phyloP scores from a whole-genome alignment of 2,329 filamentous ascomycete genomes.

The Colletotrichum sp. region DNA sequence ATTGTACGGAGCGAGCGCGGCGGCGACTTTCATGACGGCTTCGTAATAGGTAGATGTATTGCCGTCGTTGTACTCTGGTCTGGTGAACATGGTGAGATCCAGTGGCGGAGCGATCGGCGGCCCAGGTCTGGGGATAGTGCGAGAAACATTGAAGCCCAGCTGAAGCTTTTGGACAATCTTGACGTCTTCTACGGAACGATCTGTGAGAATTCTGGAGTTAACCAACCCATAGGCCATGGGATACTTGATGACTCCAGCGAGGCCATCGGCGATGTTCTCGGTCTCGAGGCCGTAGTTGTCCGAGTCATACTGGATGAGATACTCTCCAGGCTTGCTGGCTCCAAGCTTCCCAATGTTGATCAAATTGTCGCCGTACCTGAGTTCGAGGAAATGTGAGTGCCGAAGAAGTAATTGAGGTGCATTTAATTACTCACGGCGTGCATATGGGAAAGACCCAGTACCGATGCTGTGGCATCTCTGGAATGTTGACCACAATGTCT shows the following conservation, averaged over 20 bases:
- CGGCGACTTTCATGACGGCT: background rate
- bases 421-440: background rate
- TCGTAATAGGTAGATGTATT: background rate
- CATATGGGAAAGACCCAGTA: background rate
- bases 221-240: background rate
- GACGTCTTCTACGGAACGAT: background rate
- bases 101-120: background rate
- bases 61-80: background rate
- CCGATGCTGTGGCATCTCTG: background rate
- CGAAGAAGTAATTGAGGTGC: background rate
- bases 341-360: background rate
- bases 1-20: background rate
- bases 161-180: background rate
- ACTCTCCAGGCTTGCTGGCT: background rate
- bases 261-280: background rate
- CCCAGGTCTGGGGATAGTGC: background rate
- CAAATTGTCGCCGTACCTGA: background rate
- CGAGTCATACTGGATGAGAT: background rate
- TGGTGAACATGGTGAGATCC: background rate
- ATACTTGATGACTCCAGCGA: background rate
- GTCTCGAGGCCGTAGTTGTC: background rate
- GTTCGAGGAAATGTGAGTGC: background rate
- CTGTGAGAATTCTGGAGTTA: background rate
- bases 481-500: background rate
- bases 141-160: background rate